A percentile compares a stretch with the other conserved stretches of the same genome.
phyloP scores from a whole-genome alignment of 306 rosid species.

The Gillenia trifoliata region DNA sequence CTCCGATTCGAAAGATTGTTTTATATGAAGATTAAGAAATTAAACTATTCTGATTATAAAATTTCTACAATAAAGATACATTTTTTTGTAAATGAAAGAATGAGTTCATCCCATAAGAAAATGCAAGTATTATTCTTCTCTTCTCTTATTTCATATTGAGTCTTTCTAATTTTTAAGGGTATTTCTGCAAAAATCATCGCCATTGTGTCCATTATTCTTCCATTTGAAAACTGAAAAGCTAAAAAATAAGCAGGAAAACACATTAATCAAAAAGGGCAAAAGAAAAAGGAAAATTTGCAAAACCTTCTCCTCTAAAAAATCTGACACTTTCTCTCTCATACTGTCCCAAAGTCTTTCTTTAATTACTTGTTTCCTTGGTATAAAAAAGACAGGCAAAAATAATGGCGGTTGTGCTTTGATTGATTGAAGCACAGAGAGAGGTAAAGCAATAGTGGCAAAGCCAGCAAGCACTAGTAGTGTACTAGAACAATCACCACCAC shows the following conservation, averaged over 20 bases:
- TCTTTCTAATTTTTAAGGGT: not conserved
- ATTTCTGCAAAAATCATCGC: constrained; percentile 14
- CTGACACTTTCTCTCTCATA: constrained; percentile 39
- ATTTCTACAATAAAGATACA: too few relatives aligned
- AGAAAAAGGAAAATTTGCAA: constrained; percentile 8
- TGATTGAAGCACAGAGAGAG: constrained; percentile 47
- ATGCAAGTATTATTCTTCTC: too few relatives aligned
- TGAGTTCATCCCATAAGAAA: too few relatives aligned
- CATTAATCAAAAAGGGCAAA: not conserved
- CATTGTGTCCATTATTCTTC: not conserved
- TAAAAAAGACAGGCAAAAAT: constrained; percentile 57
- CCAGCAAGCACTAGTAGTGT: constrained; percentile 23
- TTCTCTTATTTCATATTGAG: too few relatives aligned
- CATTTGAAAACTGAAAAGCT: not conserved
- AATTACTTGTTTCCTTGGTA: constrained; percentile 22
- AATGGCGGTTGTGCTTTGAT: constrained; percentile 79
- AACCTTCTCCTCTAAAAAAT: constrained; percentile 30
- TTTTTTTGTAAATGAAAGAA: too few relatives aligned
- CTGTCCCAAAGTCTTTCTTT: constrained; percentile 21
- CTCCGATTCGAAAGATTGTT: too few relatives aligned
- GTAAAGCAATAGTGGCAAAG: constrained; percentile 47
- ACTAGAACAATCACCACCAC: constrained; percentile 21
- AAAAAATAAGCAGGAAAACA: not conserved
- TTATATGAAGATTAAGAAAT: too few relatives aligned
- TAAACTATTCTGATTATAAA: too few relatives aligned